Base-by-base conservation (phyloP, 371 early-diverging fungal genomes). In the Mucor ambiguus region DNA sequence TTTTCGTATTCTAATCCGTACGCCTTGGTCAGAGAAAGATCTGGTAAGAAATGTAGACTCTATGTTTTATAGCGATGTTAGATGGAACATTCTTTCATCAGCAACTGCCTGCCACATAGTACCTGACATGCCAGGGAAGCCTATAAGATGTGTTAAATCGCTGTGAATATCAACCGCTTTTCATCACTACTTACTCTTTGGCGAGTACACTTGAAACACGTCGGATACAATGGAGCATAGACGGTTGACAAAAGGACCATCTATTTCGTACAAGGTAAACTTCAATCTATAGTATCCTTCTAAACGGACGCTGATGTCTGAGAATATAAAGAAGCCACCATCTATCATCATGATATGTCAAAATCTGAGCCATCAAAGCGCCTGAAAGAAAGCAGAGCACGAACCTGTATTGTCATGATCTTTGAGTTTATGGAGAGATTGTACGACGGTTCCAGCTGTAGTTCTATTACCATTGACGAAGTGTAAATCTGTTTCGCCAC, bases 321-420 rank as follows among this genome's bases (percentile, higher is more conserved):
- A 92, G 77, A 97, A 98, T 37, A 97, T 64, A 52, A 96, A 97
- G 74, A 95, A 97, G 2, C 92, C 96, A 16, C 95, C 97, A 54
- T 95, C 95, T 83, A 57, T 26, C 46, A 30, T 52, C 10, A 61
- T 41, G 18, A n/a, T 29, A 60, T 33, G 54, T 24, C 9, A 66
- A 28, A 20, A 26, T 33, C 29, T 24, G 43, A 16, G 5, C 16
- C 28, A 22, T 43, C 18, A 28, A 14, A 41, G 12, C 14, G 24
- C 5, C 4, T 28, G 7, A 43, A 16, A 43, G 24, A 58, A 16
- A 37, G 20, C 49, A 54, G n/a, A 18, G 20, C 29, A 58, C 46
- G 61, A 71, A 77, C 83, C 80, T 64, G 67, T 65, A 56, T 78
- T 69, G 55, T 83, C 75, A 22, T 74, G 33, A 55, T 79, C 78